phyloP scores from a whole-genome alignment of 2,329 filamentous ascomycete genomes.

The Lachnellula cervina region DNA sequence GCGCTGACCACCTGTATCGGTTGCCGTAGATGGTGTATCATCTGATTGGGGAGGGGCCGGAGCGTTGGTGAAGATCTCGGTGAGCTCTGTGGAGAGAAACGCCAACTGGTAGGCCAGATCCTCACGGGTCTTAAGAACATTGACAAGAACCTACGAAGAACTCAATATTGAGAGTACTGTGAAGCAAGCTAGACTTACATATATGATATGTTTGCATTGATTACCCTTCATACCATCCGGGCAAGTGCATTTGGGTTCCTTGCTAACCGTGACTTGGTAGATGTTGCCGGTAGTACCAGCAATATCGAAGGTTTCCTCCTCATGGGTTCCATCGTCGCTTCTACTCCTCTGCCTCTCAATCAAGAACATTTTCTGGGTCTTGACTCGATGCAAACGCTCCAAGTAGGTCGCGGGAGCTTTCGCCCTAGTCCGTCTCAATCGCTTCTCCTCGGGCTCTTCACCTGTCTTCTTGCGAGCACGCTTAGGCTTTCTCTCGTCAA shows the following conservation, averaged over 20 bases:
- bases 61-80: constrained; percentile 49
- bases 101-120: constrained; percentile 56
- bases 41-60: constrained; percentile 42
- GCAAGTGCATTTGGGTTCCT: constrained; percentile 49
- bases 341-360: constrained; percentile 39
- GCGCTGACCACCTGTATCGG: constrained; percentile 43
- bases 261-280: constrained; percentile 52
- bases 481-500: constrained; percentile 13
- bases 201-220: constrained; percentile 61
- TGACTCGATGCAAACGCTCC: constrained; percentile 43
- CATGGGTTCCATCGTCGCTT: constrained; percentile 35
- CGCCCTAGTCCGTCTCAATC: constrained; percentile 36
- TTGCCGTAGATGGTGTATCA: constrained; percentile 30
- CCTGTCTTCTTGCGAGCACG: constrained; percentile 13
- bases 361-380: constrained; percentile 52
- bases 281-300: constrained; percentile 59
- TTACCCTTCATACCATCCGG: constrained; percentile 49
- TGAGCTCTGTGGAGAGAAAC: constrained; percentile 53
- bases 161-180: background rate
- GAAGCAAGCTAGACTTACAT: constrained; percentile 35
- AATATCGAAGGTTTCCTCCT: constrained; percentile 48
- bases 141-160: constrained; percentile 43
- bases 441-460: constrained; percentile 33
- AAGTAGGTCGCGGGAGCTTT: constrained; percentile 42
- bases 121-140: constrained; percentile 51